Evolutionary conservation across 2,329 filamentous ascomycete species (phyloP).

Genomic region (Fusarium virguliforme): DNA sequence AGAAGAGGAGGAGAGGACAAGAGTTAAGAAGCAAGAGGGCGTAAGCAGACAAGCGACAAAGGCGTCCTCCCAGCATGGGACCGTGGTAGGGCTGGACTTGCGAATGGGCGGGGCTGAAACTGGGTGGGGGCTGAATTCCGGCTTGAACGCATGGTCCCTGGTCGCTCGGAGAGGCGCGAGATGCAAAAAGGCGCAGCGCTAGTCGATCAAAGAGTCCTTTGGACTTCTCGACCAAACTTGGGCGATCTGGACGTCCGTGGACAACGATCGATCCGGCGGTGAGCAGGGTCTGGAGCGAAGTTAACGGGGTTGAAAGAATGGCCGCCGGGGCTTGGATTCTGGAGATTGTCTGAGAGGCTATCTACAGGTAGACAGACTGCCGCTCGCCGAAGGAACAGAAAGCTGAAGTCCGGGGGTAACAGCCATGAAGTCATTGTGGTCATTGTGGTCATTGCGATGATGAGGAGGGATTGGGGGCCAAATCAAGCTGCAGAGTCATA

Average conservation of each 20-base stretch:
- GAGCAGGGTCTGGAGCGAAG: slow-evolving; percentile 5
- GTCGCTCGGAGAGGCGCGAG: neutral
- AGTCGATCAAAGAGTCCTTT: slow-evolving; percentile 9
- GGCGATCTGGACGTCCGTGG: neutral
- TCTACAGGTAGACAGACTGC: neutral
- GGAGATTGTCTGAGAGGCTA: neutral
- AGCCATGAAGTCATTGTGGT: neutral
- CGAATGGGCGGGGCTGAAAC: slow-evolving; percentile 41
- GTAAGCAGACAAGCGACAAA: slow-evolving; percentile 16
- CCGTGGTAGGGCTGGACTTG: slow-evolving; percentile 47
- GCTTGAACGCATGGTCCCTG: slow-evolving; percentile 24
- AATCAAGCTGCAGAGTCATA: slow-evolving; percentile 20
- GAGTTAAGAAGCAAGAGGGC: slow-evolving; percentile 13
- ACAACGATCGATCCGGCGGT: slow-evolving; percentile 22
- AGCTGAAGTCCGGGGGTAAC: slow-evolving; percentile 11
- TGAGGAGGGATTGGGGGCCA: slow-evolving; percentile 3
- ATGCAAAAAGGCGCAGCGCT: slow-evolving; percentile 17
- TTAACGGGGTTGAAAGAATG: neutral
- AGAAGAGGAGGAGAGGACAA: slow-evolving; percentile 17
- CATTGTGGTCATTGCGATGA: slow-evolving; percentile 3
- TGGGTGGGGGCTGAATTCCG: slow-evolving; percentile 36
- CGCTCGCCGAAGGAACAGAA: neutral
- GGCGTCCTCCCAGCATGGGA: slow-evolving; percentile 18
- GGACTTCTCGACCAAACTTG: slow-evolving; percentile 4
- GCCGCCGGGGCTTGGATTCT: neutral